Evolutionary conservation across 1,284 basidiomycete species (phyloP).

Genomic region (Ceratobasidium sp.): DNA sequence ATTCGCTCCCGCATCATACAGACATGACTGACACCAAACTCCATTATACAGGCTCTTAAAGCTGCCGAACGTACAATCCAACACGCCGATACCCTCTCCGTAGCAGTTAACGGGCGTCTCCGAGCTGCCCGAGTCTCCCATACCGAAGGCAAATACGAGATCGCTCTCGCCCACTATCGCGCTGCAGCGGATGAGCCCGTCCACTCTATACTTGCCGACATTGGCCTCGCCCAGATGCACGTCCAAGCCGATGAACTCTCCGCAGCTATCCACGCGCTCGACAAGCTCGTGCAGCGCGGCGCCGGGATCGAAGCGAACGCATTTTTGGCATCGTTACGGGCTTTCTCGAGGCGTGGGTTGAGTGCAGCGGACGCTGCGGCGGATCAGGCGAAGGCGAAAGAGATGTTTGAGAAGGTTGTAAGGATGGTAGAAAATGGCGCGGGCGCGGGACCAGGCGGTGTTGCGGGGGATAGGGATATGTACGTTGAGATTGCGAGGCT

Average conservation of each 20-base stretch:
- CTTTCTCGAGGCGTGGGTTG: constrained; percentile 82
- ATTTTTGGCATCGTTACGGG: constrained; percentile 89
- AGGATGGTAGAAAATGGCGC: constrained; percentile 68
- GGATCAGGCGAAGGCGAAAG: constrained; percentile 81
- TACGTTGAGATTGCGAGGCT: constrained; percentile 88
- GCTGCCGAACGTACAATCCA: constrained; percentile 93
- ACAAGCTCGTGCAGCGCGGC: constrained; percentile 75
- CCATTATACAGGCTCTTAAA: constrained; percentile 76
- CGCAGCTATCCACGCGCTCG: constrained; percentile 88
- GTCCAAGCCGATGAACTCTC: constrained; percentile 82
- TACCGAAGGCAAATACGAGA: constrained; percentile 69
- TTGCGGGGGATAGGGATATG: constrained; percentile 76
- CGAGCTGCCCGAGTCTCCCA: constrained; percentile 85
- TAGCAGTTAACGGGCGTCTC: constrained; percentile 84
- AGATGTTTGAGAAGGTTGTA: constrained; percentile 82
- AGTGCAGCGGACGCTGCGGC: constrained; percentile 77
- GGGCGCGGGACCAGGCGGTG: constrained; percentile 19
- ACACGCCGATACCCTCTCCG: constrained; percentile 86
- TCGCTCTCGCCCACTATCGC: constrained; percentile 82
- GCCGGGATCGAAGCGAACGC: constrained; percentile 77
- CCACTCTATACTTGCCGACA: constrained; percentile 80
- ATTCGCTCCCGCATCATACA: not conserved
- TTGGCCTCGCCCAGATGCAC: constrained; percentile 89
- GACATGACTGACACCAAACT: not conserved
- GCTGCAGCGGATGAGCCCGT: constrained; percentile 80